Percentiles rank a stretch among this genome's conserved stretches.
phyloP scores from a whole-genome alignment of 1,284 basidiomycete species.

The Trametes sp. region DNA sequence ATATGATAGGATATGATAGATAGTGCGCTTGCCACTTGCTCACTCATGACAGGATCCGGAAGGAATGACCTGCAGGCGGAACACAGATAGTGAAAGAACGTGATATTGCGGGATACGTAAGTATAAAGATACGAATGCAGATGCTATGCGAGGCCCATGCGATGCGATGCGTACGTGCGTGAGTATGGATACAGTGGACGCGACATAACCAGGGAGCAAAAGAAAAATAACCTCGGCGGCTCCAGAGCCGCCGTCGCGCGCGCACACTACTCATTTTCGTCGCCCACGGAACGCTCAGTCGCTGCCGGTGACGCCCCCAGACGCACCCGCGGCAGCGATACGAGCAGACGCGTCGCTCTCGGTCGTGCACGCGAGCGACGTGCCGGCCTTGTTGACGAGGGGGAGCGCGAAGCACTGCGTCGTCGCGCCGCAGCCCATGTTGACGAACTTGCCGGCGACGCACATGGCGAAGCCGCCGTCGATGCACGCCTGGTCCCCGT shows the following conservation, averaged over 20 bases:
- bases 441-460: constrained; percentile 51
- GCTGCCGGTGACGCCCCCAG: constrained; percentile 45
- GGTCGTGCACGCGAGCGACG: constrained; percentile 63
- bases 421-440: constrained; percentile 49
- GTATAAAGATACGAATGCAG: not conserved
- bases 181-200: constrained; percentile 12
- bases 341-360: constrained; percentile 57
- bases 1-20: too few relatives aligned
- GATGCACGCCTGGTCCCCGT: constrained; percentile 51
- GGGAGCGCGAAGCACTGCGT: constrained; percentile 62
- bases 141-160: constrained; percentile 3
- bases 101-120: not conserved
- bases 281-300: constrained; percentile 22
- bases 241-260: constrained; percentile 11
- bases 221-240: constrained; percentile 4
- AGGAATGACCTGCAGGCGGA: too few relatives aligned
- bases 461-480: constrained; percentile 50
- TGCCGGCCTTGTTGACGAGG: constrained; percentile 63
- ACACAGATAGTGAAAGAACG: constrained; percentile 4
- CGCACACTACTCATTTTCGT: too few relatives aligned
- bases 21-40: too few relatives aligned
- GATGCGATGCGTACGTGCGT: constrained; percentile 8
- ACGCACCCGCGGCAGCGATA: constrained; percentile 60
- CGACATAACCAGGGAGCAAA: constrained; percentile 9
- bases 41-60: too few relatives aligned